These are phyloP conservation scores for Cyclocybe cylindracea DNA, from an alignment of 768 basidiomycete genomes.

Conservation along the genomic window DNA sequence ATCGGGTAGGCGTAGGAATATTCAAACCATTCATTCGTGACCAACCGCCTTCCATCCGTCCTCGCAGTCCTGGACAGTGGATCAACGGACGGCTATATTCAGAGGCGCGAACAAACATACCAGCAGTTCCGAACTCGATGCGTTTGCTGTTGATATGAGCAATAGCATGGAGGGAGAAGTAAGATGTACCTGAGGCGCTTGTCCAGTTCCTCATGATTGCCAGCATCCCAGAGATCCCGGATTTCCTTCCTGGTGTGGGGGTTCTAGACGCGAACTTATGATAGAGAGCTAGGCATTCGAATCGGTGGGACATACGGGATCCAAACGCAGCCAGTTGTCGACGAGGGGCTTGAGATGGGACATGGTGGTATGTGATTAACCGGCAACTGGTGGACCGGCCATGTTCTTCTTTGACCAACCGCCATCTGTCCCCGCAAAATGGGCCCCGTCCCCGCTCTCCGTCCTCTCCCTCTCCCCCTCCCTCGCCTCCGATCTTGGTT, in stretches of 20 bases:
- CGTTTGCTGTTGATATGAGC: constrained; percentile 45
- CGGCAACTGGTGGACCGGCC: constrained; percentile 18
- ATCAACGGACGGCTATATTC: background rate
- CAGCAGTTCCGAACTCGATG: constrained; percentile 89
- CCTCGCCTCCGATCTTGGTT: too few species aligned
- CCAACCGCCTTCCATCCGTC: constrained; percentile 87
- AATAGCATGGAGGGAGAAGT: background rate
- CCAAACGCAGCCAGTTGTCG: constrained; percentile 38
- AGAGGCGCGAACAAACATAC: constrained; percentile 33
- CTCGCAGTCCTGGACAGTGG: constrained; percentile 59
- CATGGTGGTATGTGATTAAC: background rate
- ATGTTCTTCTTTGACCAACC: constrained; percentile 29
- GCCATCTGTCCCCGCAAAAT: constrained; percentile 6
- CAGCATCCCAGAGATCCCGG: constrained; percentile 41
- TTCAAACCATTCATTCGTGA: constrained; percentile 79
- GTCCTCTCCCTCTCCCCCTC: too few species aligned
- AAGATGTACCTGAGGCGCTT: constrained; percentile 51
- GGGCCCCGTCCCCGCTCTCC: background rate
- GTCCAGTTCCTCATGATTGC: constrained; percentile 49
- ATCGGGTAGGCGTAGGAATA: background rate
- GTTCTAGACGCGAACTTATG: constrained; percentile 37
- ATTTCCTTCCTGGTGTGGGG: constrained; percentile 50
- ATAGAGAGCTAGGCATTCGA: background rate
- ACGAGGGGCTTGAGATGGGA: constrained; percentile 27
- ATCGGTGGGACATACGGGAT: constrained; percentile 27